Percentiles rank a stretch among this genome's conserved stretches.
Conservation (phyloP, 2,329 filamentous ascomycete species). For the Pseudogymnoascus sp. region DNA sequence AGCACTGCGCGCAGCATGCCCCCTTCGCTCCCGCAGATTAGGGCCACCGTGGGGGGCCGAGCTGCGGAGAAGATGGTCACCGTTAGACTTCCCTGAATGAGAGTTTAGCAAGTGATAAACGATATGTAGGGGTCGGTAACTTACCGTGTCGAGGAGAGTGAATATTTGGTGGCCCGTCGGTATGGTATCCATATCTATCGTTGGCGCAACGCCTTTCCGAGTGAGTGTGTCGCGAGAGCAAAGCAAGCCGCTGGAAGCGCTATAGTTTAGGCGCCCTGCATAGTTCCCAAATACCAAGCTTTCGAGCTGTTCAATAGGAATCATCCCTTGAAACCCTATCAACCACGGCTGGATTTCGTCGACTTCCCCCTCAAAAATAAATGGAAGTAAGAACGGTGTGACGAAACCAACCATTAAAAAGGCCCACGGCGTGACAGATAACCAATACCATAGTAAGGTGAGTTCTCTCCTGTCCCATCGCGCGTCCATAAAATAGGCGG, state of each 20-base stretch:
- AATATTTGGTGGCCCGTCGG: constrained; percentile 24
- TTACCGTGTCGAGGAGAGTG: constrained; percentile 27
- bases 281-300: constrained; percentile 22
- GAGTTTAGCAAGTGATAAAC: background rate
- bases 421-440: background rate
- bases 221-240: constrained; percentile 17
- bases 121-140: background rate
- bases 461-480: background rate
- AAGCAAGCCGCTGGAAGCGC: constrained; percentile 20
- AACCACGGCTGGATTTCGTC: constrained; percentile 21
- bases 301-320: constrained; percentile 22
- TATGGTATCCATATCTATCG: constrained; percentile 14
- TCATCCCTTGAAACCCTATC: constrained; percentile 25
- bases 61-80: constrained; percentile 27
- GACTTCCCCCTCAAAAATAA: constrained; percentile 20
- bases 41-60: constrained; percentile 25
- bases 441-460: background rate
- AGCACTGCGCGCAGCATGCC: constrained; percentile 27
- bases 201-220: constrained; percentile 22
- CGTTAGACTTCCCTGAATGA: constrained; percentile 20
- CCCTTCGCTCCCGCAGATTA: constrained; percentile 27
- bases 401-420: constrained; percentile 8
- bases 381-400: constrained; percentile 18
- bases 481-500: background rate
- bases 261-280: constrained; percentile 22